Conservation (phyloP, 768 basidiomycete species). For the Lactarius sp. region DNA sequence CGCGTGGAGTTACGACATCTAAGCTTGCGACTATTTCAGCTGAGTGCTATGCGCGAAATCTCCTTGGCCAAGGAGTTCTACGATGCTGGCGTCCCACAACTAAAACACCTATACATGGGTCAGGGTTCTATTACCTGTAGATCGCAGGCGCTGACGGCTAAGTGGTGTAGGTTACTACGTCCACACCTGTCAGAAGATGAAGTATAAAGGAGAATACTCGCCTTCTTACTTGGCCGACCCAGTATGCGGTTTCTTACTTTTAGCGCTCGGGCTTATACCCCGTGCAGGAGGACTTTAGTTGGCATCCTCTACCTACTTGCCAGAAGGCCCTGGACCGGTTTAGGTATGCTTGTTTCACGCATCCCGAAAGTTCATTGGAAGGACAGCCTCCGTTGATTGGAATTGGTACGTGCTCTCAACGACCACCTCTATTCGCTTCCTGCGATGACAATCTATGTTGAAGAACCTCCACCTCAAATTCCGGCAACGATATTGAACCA, state of each 20-base stretch:
- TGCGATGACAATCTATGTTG: not conserved
- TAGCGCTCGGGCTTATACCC: not conserved
- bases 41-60: constrained; percentile 81
- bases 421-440: too few species aligned
- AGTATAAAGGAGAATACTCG: constrained; percentile 88
- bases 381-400: not conserved
- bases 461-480: constrained; percentile 18
- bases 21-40: constrained; percentile 36
- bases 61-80: constrained; percentile 72
- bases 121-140: constrained; percentile 24
- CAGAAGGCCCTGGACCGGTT: constrained; percentile 55
- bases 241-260: constrained; percentile 37
- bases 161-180: constrained; percentile 76
- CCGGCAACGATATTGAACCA: not conserved
- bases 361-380: constrained; percentile 51
- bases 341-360: constrained; percentile 66
- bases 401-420: constrained; percentile 2
- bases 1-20: not conserved
- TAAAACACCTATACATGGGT: constrained; percentile 88
- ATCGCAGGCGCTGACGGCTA: not conserved
- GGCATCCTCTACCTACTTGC: constrained; percentile 65
- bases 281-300: constrained; percentile 67
- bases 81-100: constrained; percentile 54
- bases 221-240: constrained; percentile 90
- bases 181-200: constrained; percentile 90